phyloP scores from a whole-genome alignment of 441 rosid species.

The Bocquillonia castaneifolia region DNA sequence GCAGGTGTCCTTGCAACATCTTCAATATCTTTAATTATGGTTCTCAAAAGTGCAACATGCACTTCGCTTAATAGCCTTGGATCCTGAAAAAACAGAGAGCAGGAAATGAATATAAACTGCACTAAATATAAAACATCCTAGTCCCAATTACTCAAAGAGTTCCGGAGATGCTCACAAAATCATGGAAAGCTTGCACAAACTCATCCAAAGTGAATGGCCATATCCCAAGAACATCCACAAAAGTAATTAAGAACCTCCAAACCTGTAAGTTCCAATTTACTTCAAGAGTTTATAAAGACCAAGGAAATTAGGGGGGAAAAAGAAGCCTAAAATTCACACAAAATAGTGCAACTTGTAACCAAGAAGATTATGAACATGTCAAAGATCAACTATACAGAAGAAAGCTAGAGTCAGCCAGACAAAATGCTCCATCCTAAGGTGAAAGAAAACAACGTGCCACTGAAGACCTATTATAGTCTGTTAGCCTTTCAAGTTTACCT shows the following conservation, averaged over 20 bases:
- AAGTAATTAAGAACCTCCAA: conserved; percentile 83
- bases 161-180: conserved; percentile 45
- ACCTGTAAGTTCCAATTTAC: conserved; percentile 41
- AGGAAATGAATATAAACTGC: conserved; percentile 19
- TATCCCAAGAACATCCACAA: conserved; percentile 69
- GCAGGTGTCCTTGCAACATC: conserved; percentile 63
- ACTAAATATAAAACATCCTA: conserved; percentile 17
- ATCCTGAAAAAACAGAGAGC: conserved; percentile 44
- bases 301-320: neutral
- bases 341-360: neutral
- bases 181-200: conserved; percentile 83
- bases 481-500: neutral
- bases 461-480: neutral
- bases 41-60: conserved; percentile 60
- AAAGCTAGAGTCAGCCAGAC: neutral
- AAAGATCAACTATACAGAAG: neutral
- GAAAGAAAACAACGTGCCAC: neutral
- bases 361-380: neutral
- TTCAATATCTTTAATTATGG: conserved; percentile 79
- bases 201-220: conserved; percentile 94
- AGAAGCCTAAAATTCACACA: neutral
- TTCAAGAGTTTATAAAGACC: conserved; percentile 5
- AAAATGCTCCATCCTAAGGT: neutral
- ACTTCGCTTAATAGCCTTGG: conserved; percentile 73
- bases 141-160: conserved; percentile 9